These are phyloP conservation scores for Irpex sp. DNA, from an alignment of 1,284 basidiomycete species.

Conservation along the genomic window DNA sequence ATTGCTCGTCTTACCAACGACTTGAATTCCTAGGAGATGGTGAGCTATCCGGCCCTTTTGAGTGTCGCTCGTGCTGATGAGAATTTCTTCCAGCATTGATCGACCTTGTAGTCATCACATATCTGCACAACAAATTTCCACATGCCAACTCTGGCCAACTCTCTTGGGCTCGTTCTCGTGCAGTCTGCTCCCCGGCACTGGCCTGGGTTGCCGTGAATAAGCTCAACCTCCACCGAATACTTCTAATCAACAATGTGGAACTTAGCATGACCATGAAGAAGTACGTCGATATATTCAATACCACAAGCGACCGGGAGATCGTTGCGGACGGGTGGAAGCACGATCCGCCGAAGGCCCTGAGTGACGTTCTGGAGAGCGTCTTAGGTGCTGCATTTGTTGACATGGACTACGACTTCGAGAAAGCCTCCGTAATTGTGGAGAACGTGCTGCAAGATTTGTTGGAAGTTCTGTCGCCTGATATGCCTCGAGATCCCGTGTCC, in stretches of 20 bases:
- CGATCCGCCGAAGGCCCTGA: slow-evolving; percentile 78
- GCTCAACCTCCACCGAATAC: slow-evolving; percentile 64
- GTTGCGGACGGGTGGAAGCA: slow-evolving; percentile 71
- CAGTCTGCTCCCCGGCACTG: slow-evolving; percentile 72
- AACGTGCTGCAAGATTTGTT: slow-evolving; percentile 61
- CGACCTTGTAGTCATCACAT: slow-evolving; percentile 70
- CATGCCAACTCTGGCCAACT: slow-evolving; percentile 72
- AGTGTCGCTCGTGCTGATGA: neutral
- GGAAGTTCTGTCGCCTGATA: slow-evolving; percentile 47
- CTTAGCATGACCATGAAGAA: slow-evolving; percentile 60
- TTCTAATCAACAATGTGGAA: slow-evolving; percentile 69
- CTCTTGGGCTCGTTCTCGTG: slow-evolving; percentile 63
- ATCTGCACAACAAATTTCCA: slow-evolving; percentile 68
- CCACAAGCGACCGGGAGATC: slow-evolving; percentile 54
- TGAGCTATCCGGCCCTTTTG: slow-evolving; percentile 30
- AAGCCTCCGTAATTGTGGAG: slow-evolving; percentile 55
- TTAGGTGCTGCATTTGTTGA: slow-evolving; percentile 85
- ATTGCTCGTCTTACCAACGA: slow-evolving; percentile 71
- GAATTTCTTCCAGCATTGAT: slow-evolving; percentile 52
- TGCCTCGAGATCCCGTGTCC: slow-evolving; percentile 65
- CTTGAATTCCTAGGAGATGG: slow-evolving; percentile 86
- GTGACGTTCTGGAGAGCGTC: slow-evolving; percentile 78
- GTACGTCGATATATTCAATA: slow-evolving; percentile 56
- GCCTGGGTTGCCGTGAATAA: slow-evolving; percentile 64
- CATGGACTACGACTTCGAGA: slow-evolving; percentile 67